A percentile compares a stretch with the other conserved stretches of the same genome.
Evolutionary conservation across 139 green algal genomes (phyloP).

Genomic region (Volvox africanus): DNA sequence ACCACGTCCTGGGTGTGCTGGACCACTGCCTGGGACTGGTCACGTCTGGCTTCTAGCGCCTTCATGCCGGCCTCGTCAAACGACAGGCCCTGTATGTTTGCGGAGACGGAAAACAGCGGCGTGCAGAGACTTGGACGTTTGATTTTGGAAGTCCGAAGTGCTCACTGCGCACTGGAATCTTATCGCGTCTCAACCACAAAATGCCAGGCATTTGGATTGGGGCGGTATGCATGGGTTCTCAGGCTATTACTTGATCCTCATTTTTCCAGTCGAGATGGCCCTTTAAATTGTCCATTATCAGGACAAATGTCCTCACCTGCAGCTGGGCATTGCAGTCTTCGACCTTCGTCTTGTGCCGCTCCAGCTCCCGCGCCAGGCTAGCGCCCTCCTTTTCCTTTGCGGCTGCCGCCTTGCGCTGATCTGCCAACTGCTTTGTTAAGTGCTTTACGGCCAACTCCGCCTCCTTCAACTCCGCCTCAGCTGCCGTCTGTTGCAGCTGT

Average conservation of each 20-base stretch:
- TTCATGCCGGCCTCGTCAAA: slow-evolving; percentile 65
- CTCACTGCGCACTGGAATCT: too few relatives aligned
- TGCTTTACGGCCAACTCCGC: slow-evolving; percentile 82
- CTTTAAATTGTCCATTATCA: too few relatives aligned
- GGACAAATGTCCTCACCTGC: slow-evolving; percentile 41
- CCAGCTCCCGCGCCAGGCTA: slow-evolving; percentile 73
- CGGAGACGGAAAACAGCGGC: too few relatives aligned
- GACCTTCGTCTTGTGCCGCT: slow-evolving; percentile 66
- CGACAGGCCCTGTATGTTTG: slow-evolving; percentile 43
- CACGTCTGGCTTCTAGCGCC: slow-evolving; percentile 65
- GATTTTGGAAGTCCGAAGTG: too few relatives aligned
- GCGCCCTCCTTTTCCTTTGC: slow-evolving; percentile 85
- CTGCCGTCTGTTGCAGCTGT: slow-evolving; percentile 63
- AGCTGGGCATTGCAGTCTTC: slow-evolving; percentile 52
- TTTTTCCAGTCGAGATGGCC: too few relatives aligned
- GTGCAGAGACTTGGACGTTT: too few relatives aligned
- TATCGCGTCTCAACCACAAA: too few relatives aligned
- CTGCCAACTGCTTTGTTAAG: slow-evolving; percentile 84
- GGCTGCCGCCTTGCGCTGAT: slow-evolving; percentile 75
- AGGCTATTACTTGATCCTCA: too few relatives aligned
- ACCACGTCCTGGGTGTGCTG: slow-evolving; percentile 64
- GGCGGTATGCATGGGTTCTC: too few relatives aligned
- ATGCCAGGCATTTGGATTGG: too few relatives aligned
- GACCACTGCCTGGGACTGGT: slow-evolving; percentile 53
- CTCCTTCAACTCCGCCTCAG: slow-evolving; percentile 60